Evolutionary conservation across 208 protist genomes (phyloP), one percentile per base, ranked within the genome.

Genomic region (Wallacemonas sp.): DNA sequence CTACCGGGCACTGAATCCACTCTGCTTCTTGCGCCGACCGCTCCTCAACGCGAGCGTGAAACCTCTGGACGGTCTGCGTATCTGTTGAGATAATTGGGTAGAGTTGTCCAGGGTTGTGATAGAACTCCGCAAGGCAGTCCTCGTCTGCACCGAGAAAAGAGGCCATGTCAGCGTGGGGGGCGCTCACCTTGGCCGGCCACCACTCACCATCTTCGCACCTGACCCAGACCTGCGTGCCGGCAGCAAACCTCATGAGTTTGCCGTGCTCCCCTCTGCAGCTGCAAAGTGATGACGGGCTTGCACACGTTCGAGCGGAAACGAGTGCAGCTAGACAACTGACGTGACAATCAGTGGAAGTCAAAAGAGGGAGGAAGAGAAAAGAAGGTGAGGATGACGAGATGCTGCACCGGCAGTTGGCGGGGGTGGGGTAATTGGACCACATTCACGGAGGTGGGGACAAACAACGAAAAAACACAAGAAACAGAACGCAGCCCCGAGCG

Each of bases 161-260:
- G 12, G 41, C 42, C 50, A 79, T 64, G 19, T 76, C 84, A 12
- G 22, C 21, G 1, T 52, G 65, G 12, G 45, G 44, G 26, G 63
- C 63, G 19, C 57, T 57, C 33, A 86, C 70, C 52, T 60, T 79
- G 13, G 78, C 89, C 0, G 89, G 89, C 87, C 89, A 95, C 87
- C 89, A 95, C 44, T 78, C 62, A 3, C 81, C 81, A 59, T 95
- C 86, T 37, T 92, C 86, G 60, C 89, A 95, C 30, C 74, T 79
- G 2, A 95, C 76, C 86, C 85, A 95, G 24, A 95, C 64, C 38
- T 68, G 79, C 22, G 83, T 78, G 1, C 78, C 74, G 4, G 73
- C 33, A 3, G 65, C 44, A 37, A 67, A 89, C 9, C 39, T 36
- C 83, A 91, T 87, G 33, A n/a, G 24, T 27, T 17, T 45, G 17